Conservation (phyloP, 352 stramenopile genomes). For the Achlya hypogyna region DNA sequence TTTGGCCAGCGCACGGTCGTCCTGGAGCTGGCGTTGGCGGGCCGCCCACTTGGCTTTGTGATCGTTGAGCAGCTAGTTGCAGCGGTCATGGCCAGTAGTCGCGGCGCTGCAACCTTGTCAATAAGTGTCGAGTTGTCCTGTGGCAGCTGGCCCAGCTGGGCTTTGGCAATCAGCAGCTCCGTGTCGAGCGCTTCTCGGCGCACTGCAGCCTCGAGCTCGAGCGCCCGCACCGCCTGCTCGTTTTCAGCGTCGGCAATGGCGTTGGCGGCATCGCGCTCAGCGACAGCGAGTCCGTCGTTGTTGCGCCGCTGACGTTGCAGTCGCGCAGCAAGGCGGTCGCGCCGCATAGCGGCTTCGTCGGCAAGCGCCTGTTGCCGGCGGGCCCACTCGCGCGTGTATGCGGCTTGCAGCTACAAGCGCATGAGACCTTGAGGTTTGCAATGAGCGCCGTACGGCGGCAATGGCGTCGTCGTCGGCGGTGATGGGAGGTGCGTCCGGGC, state of each 20-base stretch:
- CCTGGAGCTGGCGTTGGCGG: neutral
- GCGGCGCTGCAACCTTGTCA: neutral
- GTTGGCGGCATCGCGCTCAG: neutral
- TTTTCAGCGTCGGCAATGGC: neutral
- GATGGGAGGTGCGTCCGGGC: neutral
- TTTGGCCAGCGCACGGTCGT: neutral
- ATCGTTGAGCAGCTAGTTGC: neutral
- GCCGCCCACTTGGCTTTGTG: slow-evolving; percentile 12
- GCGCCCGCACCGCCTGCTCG: neutral
- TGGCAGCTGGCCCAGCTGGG: neutral
- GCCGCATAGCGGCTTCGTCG: neutral
- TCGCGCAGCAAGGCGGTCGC: neutral
- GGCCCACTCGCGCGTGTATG: neutral
- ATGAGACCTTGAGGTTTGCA: neutral
- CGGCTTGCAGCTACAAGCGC: neutral
- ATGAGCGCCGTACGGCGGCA: neutral
- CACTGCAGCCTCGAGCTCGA: neutral
- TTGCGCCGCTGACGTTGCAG: neutral
- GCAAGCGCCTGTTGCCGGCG: neutral
- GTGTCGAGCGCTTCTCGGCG: neutral
- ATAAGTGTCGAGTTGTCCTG: neutral
- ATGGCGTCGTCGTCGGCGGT: neutral
- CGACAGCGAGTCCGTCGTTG: neutral
- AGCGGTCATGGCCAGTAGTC: neutral
- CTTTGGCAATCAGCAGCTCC: neutral